Conservation (phyloP, 2,329 filamentous ascomycete genomes). For the Arthrobotrys pseudoclavata region DNA sequence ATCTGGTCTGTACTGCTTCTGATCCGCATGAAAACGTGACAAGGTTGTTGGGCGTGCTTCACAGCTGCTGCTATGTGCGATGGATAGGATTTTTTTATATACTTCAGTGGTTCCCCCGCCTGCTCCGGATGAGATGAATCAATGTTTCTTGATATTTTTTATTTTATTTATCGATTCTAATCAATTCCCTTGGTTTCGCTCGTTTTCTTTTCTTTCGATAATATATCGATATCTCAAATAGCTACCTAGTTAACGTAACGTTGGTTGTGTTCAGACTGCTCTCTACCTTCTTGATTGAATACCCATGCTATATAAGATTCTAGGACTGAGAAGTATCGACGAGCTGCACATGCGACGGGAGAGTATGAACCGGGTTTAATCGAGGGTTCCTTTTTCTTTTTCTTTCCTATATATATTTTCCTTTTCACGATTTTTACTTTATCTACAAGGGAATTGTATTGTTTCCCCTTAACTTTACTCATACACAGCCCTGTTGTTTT, state of each 20-base stretch:
- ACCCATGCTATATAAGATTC: conserved; percentile 41
- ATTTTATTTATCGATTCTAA: not conserved
- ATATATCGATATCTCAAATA: conserved; percentile 5
- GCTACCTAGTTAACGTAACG: conserved; percentile 2
- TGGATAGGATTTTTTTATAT: conserved; percentile 33
- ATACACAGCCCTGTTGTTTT: not conserved
- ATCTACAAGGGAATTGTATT: not conserved
- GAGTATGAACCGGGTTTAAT: conserved; percentile 13
- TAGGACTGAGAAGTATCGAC: conserved; percentile 1
- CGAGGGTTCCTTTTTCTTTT: not conserved
- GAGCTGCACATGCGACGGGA: conserved; percentile 6
- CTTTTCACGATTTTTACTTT: not conserved
- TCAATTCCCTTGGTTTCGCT: not conserved
- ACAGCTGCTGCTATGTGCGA: not conserved
- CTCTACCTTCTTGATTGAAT: conserved; percentile 37
- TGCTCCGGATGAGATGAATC: conserved; percentile 24
- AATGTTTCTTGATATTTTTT: conserved; percentile 5
- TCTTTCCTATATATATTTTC: not conserved
- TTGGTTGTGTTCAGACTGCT: conserved; percentile 1
- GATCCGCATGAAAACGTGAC: conserved; percentile 20
- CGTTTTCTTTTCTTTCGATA: not conserved
- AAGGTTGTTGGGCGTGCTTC: conserved; percentile 8
- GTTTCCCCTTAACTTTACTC: not conserved
- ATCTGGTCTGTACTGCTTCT: conserved; percentile 44
- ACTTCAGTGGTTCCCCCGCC: conserved; percentile 11